Base-by-base conservation (phyloP, 2,329 filamentous ascomycete genomes). In the Diaporthe vexans region DNA sequence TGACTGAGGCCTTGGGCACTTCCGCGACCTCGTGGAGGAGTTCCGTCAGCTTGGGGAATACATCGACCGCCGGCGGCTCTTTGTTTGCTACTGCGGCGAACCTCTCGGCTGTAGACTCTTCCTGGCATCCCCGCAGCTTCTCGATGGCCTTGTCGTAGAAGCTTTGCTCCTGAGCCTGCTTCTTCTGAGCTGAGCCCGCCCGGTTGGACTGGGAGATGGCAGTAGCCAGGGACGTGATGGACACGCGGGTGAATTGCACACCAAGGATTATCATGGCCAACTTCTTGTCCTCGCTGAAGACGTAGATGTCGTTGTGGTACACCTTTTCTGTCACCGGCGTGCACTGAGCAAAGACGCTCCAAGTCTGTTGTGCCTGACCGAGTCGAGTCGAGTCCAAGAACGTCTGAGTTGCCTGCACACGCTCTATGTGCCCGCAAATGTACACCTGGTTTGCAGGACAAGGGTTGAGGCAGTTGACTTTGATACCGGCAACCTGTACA, bases 401-500 rank as follows among this genome's bases (percentile, higher is more conserved):
- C 71, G 26, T 40, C n/a, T 72, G 71, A 57, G 68, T 77, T 75
- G 72, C 79, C 57, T 70, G 73, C 48, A 74, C 74, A 33, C 76
- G 74, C n/a, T 76, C 76, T 4, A 79, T 77, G 11, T 75, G 57
- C 6, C 59, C 76, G 70, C 78, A 81, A 11, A 81, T 74, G 46
- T 77, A 77, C 5, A 78, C 78, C 8, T 80, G 77, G 4, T 78
- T 76, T 2, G 74, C 52, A 33, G 58, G 57, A 17, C 77, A 73
- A 13, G 77, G 73, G 21, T 76, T 75, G 17, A 82, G 69, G 74
- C 79, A 82, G 71, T 85, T 85, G 4, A 82, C 80, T 70, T 81
- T 81, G 11, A 85, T 80, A 0, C 84, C 83, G 8, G 80, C 81
- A 3, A 83, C 76, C 73, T 83, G 82, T 15, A 81, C 75, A 75